Evolutionary conservation across 2,329 filamentous ascomycete species (phyloP).

Genomic region (Blastomyces emzantsi): DNA sequence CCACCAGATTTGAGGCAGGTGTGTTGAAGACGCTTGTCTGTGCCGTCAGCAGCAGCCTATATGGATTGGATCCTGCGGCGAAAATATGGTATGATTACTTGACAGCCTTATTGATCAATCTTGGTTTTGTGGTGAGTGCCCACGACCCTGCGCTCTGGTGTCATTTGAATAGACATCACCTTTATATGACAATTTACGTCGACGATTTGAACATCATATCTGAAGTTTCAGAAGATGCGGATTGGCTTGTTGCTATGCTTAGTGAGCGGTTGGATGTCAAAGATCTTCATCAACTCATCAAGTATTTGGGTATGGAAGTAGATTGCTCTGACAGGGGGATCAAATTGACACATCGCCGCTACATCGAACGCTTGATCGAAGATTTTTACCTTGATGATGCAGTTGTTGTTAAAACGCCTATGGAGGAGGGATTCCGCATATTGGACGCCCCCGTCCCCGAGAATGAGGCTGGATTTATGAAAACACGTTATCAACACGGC

Average conservation of each 20-base stretch:
- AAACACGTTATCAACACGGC: neutral
- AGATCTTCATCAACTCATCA: neutral
- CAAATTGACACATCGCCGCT: neutral
- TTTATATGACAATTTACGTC: neutral
- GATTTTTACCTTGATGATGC: neutral
- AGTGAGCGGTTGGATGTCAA: neutral
- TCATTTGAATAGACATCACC: neutral
- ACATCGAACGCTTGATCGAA: neutral
- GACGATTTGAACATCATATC: neutral
- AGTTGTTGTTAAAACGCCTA: neutral
- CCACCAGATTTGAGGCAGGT: too few species aligned
- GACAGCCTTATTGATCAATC: neutral
- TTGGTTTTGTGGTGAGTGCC: neutral
- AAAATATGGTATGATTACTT: neutral
- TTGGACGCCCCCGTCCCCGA: neutral
- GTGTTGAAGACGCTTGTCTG: too few species aligned
- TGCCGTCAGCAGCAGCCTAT: too few species aligned
- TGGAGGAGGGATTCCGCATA: neutral
- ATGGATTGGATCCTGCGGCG: neutral
- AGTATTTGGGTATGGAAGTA: neutral
- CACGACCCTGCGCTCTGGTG: neutral
- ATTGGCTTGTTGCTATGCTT: neutral
- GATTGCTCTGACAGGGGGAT: rapidly evolving
- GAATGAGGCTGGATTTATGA: neutral
- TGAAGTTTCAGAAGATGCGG: neutral